phyloP scores from a whole-genome alignment of 2,329 filamentous ascomycete genomes.

The Colletotrichum eremochloae region DNA sequence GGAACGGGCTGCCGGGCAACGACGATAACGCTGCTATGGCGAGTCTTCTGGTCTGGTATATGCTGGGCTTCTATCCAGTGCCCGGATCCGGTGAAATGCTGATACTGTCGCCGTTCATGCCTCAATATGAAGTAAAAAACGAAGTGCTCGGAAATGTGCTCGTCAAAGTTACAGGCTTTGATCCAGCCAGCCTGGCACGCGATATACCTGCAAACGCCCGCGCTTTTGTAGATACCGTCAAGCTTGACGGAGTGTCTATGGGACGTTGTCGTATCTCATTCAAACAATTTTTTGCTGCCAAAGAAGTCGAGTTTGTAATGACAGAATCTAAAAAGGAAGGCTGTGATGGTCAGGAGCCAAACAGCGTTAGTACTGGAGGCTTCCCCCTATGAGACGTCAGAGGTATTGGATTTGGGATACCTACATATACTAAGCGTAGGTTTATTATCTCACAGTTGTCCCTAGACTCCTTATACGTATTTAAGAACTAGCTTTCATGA shows the following conservation, averaged over 20 bases:
- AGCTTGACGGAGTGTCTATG: neutral
- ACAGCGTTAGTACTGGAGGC: neutral
- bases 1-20: neutral
- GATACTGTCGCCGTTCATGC: slow-evolving; percentile 20
- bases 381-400: neutral
- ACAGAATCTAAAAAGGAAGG: neutral
- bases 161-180: slow-evolving; percentile 15
- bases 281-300: slow-evolving; percentile 5
- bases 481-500: no score
- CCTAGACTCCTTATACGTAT: no score
- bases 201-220: slow-evolving; percentile 1
- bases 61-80: slow-evolving; percentile 1
- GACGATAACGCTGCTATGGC: slow-evolving; percentile 16
- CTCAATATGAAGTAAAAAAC: neutral
- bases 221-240: slow-evolving; percentile 8
- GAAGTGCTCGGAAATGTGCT: neutral
- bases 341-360: slow-evolving; percentile 22
- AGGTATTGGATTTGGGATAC: no score
- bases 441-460: no score
- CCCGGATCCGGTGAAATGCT: slow-evolving; percentile 10
- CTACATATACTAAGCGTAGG: no score
- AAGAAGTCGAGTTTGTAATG: slow-evolving; percentile 18
- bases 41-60: slow-evolving; percentile 13
- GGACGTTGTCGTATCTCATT: slow-evolving; percentile 5
- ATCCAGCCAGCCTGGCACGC: neutral